Conservation (phyloP, 225 moss, liverwort and hornwort species). For the Neckera pumila region DNA sequence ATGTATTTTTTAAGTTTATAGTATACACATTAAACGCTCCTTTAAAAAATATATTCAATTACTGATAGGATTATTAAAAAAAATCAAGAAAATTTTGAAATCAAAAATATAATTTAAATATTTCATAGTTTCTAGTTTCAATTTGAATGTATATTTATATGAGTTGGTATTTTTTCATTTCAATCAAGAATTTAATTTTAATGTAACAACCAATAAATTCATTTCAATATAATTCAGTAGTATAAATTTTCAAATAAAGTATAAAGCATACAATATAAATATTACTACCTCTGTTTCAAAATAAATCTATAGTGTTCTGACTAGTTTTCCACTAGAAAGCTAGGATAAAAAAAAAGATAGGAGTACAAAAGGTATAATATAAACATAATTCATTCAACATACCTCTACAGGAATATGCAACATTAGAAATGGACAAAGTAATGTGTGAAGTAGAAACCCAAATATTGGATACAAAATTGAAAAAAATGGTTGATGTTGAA, state of each 20-base stretch:
- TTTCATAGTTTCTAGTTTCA: background rate
- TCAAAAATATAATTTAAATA: too few species aligned
- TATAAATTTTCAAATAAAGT: background rate
- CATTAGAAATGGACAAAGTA: conserved; percentile 12
- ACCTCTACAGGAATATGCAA: background rate
- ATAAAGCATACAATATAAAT: too few species aligned
- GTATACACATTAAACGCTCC: too few species aligned
- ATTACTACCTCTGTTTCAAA: fast-evolving
- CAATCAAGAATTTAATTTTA: background rate
- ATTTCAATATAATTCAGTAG: too few species aligned
- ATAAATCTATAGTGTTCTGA: fast-evolving
- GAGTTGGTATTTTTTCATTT: background rate
- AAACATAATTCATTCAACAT: background rate
- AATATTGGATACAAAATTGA: background rate
- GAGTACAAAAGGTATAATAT: too few species aligned
- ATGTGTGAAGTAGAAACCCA: conserved; percentile 12
- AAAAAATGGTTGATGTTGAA: background rate
- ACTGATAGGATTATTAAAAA: too few species aligned
- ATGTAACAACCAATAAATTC: background rate
- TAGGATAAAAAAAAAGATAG: too few species aligned
- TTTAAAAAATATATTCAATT: too few species aligned
- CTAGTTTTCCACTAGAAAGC: background rate
- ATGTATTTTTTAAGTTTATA: too few species aligned
- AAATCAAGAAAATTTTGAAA: too few species aligned
- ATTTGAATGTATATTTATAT: too few species aligned